Evolutionary conservation across 2,329 filamentous ascomycete species (phyloP), one percentile per base, ranked within the genome.

Genomic region (Knoxdaviesia capensis): DNA sequence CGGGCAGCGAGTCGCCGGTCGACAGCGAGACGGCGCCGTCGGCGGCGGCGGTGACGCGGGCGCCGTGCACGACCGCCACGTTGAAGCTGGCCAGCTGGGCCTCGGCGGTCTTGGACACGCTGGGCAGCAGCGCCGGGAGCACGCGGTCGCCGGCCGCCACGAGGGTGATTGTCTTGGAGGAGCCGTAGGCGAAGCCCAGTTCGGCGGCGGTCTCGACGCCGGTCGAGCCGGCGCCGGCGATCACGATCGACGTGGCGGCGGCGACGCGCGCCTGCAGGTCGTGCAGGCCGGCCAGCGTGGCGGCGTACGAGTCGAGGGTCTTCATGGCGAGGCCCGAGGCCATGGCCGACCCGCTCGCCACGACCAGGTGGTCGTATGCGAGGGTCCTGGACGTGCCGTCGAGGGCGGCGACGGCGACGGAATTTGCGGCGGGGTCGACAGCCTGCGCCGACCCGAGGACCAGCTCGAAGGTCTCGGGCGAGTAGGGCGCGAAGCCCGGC

Each of bases 311-410:
- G 5, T 53, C 59, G 7, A 65, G 47, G 20, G 52, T 54, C 52
- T 73, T 74, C 54, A 65, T 74, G 1, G 70, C 68, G 54, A 66
- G 8, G 34, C 41, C 45, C 3, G 36, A 11, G 5, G 29, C 29
- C 6, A 41, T 40, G 11, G 36, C 30, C 1, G 48, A 42, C 9
- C 48, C 48, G 5, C 47, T 76, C 7, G 70, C 69, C 37, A 77
- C 54, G 45, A 77, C 51, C 8, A 75, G 56, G 28, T 61, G 62
- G 47, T 72, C 61, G 49, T 75, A 77, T 20, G 46, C 7, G 54
- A 53, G 5, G 10, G 50, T 48, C n/a, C 5, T 46, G n/a, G 49
- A 48, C 31, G 5, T 45, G 51, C 55, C 58, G 5, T 52, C 57
- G 38, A 54, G 56, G 32, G 57, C 52, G 28, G 54, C 47, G 9